phyloP scores from a whole-genome alignment of 2,329 filamentous ascomycete genomes.

The Pseudopyricularia cyperi region DNA sequence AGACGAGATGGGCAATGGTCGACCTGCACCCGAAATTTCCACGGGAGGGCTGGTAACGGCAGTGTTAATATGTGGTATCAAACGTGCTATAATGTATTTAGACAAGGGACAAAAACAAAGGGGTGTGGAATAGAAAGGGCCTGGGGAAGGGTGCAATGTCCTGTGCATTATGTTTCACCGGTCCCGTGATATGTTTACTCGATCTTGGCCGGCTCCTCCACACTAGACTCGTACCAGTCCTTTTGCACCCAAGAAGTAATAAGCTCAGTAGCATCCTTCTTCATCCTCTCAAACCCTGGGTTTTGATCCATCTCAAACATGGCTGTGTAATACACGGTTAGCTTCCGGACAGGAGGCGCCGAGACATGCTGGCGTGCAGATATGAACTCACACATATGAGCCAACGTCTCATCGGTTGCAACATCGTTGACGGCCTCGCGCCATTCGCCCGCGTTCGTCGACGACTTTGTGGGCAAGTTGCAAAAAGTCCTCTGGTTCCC shows the following conservation, averaged over 20 bases:
- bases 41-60: neutral
- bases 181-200: neutral
- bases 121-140: too few species aligned
- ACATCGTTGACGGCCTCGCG: constrained; percentile 63
- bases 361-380: neutral
- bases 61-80: neutral
- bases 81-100: too few species aligned
- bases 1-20: neutral
- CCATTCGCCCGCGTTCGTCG: constrained; percentile 41
- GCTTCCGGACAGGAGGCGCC: neutral
- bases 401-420: constrained; percentile 63
- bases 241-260: constrained; percentile 52
- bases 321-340: constrained; percentile 20
- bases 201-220: constrained; percentile 13
- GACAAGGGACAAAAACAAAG: too few species aligned
- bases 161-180: neutral
- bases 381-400: constrained; percentile 58
- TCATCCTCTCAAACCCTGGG: constrained; percentile 56
- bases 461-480: constrained; percentile 50
- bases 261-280: constrained; percentile 50
- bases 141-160: neutral
- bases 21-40: too few species aligned
- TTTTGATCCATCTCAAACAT: constrained; percentile 67
- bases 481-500: constrained; percentile 77
- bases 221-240: constrained; percentile 52